Evolutionary conservation across 768 basidiomycete species (phyloP).

Genomic region (Calocera cornea): DNA sequence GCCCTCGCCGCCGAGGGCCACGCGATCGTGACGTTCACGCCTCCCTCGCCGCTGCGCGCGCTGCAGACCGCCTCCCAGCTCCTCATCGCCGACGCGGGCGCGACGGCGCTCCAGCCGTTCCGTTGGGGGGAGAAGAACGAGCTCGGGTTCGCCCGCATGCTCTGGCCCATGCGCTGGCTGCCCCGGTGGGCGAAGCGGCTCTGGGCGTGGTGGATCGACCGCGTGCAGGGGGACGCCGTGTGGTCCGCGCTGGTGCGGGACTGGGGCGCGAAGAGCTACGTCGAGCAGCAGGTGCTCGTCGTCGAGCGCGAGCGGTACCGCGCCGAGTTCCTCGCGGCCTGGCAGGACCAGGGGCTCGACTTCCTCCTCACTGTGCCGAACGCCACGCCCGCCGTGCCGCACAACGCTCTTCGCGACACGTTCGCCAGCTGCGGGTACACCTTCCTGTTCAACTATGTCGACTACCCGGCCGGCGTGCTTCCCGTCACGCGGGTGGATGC

Average conservation of each 20-base stretch:
- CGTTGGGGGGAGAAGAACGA: conserved; percentile 36
- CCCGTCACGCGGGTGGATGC: conserved; percentile 43
- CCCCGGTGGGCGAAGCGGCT: conserved; percentile 35
- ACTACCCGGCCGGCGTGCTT: conserved; percentile 45
- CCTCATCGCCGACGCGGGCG: conserved; percentile 35
- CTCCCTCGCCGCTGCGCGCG: neutral
- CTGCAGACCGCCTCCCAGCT: conserved; percentile 41
- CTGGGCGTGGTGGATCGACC: conserved; percentile 39
- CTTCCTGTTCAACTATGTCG: conserved; percentile 51
- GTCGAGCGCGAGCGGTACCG: conserved; percentile 33
- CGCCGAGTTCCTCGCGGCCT: conserved; percentile 29
- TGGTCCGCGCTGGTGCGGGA: conserved; percentile 42
- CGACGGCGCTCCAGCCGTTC: conserved; percentile 27
- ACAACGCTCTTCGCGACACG: conserved; percentile 40
- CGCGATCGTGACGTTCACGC: conserved; percentile 16
- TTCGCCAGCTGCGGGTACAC: conserved; percentile 50
- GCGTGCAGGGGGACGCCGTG: conserved; percentile 37
- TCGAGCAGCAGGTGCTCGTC: conserved; percentile 39
- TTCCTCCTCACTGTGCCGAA: conserved; percentile 50
- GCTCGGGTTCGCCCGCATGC: conserved; percentile 32
- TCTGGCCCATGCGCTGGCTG: conserved; percentile 29
- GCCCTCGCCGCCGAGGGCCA: conserved; percentile 18
- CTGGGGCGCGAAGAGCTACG: conserved; percentile 36
- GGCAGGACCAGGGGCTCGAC: conserved; percentile 40
- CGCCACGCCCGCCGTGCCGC: conserved; percentile 45